A percentile compares a stretch with the other conserved stretches of the same genome.
These are phyloP conservation scores for Fusarium oligoseptatum DNA, from an alignment of 2,329 filamentous ascomycete species.

Conservation along the genomic window DNA sequence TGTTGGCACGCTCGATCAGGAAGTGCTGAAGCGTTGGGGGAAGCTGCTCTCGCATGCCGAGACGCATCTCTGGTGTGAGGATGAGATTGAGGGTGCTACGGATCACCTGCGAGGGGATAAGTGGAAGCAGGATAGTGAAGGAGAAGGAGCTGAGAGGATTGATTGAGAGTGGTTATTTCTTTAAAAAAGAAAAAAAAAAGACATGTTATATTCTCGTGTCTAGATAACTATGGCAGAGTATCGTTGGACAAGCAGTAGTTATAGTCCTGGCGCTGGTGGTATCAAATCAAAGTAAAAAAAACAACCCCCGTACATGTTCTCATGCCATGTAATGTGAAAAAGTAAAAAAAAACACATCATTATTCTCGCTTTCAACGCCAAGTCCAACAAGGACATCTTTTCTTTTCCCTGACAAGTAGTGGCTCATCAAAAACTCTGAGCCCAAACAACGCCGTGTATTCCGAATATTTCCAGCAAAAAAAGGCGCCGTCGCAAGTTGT, in stretches of 20 bases:
- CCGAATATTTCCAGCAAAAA: conserved; percentile 7
- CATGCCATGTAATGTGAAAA: not conserved
- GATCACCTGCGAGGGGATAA: conserved; percentile 53
- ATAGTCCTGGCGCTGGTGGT: conserved; percentile 23
- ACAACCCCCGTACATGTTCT: conserved; percentile 1
- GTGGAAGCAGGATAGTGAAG: conserved; percentile 38
- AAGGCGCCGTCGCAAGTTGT: not conserved
- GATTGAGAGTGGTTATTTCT: not conserved
- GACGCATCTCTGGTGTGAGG: conserved; percentile 57
- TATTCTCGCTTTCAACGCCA: conserved; percentile 27
- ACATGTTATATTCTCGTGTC: conserved; percentile 3
- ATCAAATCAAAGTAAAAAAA: conserved; percentile 27
- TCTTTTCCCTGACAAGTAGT: not conserved
- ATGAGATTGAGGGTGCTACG: conserved; percentile 64
- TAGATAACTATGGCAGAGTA: conserved; percentile 2
- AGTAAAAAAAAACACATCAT: not conserved
- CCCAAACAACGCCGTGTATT: conserved; percentile 24
- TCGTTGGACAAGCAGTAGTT: not conserved
- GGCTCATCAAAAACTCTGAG: not conserved
- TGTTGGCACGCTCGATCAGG: conserved; percentile 61
- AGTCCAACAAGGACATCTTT: conserved; percentile 3
- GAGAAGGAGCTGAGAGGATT: conserved; percentile 39
- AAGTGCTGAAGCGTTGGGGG: conserved; percentile 57
- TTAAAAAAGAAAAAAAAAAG: not conserved
- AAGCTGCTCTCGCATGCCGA: conserved; percentile 54